phyloP scores from a whole-genome alignment of 352 stramenopile genomes.

The Elongisporangium senticosum region DNA sequence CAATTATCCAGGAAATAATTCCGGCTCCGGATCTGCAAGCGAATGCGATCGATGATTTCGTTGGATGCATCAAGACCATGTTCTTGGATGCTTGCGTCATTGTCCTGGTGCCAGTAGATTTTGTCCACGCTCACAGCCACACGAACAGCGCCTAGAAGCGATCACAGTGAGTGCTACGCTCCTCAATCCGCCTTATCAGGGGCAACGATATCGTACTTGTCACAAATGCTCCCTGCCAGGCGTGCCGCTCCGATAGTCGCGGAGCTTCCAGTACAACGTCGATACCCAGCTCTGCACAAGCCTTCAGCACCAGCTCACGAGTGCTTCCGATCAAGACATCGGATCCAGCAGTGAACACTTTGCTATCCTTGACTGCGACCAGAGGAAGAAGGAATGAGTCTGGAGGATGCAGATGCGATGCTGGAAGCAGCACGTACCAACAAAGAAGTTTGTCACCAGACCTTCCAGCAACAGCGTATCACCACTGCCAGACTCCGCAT shows the following conservation, averaged over 20 bases:
- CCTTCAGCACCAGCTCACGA: slow-evolving; percentile 51
- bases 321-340: slow-evolving; percentile 55
- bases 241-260: slow-evolving; percentile 35
- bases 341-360: slow-evolving; percentile 40
- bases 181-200: background rate
- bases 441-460: slow-evolving; percentile 77
- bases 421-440: slow-evolving; percentile 27
- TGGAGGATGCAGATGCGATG: background rate
- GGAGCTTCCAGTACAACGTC: slow-evolving; percentile 48
- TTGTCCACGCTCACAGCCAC: slow-evolving; percentile 8
- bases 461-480: slow-evolving; percentile 59
- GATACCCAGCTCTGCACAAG: slow-evolving; percentile 51
- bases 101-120: slow-evolving; percentile 3
- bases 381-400: slow-evolving; percentile 4
- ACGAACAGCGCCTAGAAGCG: slow-evolving; percentile 10
- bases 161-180: background rate
- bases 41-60: slow-evolving; percentile 9
- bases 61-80: background rate
- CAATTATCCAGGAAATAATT: slow-evolving; percentile 8
- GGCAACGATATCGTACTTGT: slow-evolving; percentile 37
- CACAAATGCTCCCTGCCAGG: slow-evolving; percentile 66
- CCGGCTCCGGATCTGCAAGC: slow-evolving; percentile 4
- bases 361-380: slow-evolving; percentile 29
- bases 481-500: slow-evolving; percentile 1
- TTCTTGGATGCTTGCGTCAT: slow-evolving; percentile 1